Conservation (phyloP, 2,329 filamentous ascomycete genomes). For the Aspergillus quadrilineatus region DNA sequence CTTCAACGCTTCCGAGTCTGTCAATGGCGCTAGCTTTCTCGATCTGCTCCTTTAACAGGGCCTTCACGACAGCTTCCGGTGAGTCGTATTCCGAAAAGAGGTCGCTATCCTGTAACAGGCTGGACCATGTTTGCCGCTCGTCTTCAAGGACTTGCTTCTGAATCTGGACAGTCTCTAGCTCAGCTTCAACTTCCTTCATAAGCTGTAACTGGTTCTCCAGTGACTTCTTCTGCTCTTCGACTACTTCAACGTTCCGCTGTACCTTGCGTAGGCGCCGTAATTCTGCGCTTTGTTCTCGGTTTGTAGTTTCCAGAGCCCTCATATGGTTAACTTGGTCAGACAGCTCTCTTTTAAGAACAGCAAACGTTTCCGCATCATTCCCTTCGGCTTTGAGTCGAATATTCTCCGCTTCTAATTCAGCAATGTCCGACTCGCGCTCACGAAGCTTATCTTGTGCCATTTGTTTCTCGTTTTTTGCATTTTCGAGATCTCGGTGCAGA, state of each 20-base stretch:
- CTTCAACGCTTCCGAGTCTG: conserved; percentile 72
- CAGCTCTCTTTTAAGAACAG: conserved; percentile 81
- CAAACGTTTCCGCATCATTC: conserved; percentile 80
- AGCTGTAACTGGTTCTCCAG: conserved; percentile 75
- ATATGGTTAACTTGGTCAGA: conserved; percentile 93
- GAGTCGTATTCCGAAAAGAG: conserved; percentile 74
- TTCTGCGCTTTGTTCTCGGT: conserved; percentile 75
- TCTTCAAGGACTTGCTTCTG: conserved; percentile 87
- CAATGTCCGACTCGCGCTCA: conserved; percentile 69
- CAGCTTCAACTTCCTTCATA: conserved; percentile 70
- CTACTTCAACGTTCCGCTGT: conserved; percentile 84
- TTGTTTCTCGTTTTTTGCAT: conserved; percentile 56
- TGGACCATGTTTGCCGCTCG: conserved; percentile 81
- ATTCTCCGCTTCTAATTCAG: conserved; percentile 77
- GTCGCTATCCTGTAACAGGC: conserved; percentile 72
- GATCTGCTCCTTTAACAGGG: conserved; percentile 77
- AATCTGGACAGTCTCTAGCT: conserved; percentile 75
- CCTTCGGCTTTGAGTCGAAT: conserved; percentile 81
- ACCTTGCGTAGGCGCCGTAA: conserved; percentile 77
- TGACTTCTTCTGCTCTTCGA: conserved; percentile 90
- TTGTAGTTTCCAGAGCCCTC: conserved; percentile 74
- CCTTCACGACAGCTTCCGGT: conserved; percentile 81
- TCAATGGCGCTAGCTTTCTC: conserved; percentile 79
- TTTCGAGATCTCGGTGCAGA: conserved; percentile 54
- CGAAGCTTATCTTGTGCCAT: conserved; percentile 65